Percentiles rank a stretch among this genome's conserved stretches.
phyloP scores from a whole-genome alignment of 805 yeast species.

The Cyberlindnera maclurae region DNA sequence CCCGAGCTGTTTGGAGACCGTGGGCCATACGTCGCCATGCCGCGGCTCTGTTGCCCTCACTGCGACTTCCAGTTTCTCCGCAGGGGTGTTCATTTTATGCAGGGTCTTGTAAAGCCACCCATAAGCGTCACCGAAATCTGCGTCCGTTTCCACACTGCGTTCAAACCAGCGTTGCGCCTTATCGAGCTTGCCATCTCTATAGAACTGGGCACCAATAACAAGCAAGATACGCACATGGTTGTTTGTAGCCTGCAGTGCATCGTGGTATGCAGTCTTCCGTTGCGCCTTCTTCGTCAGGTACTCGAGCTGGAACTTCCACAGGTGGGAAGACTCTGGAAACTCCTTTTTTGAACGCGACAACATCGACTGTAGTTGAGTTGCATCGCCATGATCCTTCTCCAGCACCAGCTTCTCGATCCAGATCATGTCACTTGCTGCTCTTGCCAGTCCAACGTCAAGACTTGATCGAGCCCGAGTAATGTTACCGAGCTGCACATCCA shows the following conservation, averaged over 20 bases:
- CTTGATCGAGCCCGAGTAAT: conserved; percentile 60
- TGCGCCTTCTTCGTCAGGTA: conserved; percentile 39
- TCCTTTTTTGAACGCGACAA: conserved; percentile 51
- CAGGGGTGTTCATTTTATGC: conserved; percentile 18
- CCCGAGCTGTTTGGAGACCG: conserved; percentile 38
- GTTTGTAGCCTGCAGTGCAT: conserved; percentile 62
- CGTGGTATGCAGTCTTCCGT: conserved; percentile 51
- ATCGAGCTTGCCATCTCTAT: conserved; percentile 53
- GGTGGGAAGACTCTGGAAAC: conserved; percentile 47
- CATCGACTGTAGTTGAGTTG: conserved; percentile 44
- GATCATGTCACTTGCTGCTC: conserved; percentile 44
- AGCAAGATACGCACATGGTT: conserved; percentile 53
- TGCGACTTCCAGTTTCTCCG: conserved; percentile 32
- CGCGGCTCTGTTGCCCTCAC: conserved; percentile 43
- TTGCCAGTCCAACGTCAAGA: conserved; percentile 53
- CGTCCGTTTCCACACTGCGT: conserved; percentile 50
- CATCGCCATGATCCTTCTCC: conserved; percentile 46
- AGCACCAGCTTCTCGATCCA: conserved; percentile 53
- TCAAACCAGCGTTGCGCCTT: conserved; percentile 73
- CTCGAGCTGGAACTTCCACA: conserved; percentile 62
- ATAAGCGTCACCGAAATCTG: conserved; percentile 72
- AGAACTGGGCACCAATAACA: conserved; percentile 61
- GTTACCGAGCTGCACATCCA: conserved; percentile 35
- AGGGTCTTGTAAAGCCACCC: conserved; percentile 46
- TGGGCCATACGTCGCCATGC: conserved; percentile 57